Conservation (phyloP, 371 early-diverging fungal genomes). For the Coemansia sp. region DNA sequence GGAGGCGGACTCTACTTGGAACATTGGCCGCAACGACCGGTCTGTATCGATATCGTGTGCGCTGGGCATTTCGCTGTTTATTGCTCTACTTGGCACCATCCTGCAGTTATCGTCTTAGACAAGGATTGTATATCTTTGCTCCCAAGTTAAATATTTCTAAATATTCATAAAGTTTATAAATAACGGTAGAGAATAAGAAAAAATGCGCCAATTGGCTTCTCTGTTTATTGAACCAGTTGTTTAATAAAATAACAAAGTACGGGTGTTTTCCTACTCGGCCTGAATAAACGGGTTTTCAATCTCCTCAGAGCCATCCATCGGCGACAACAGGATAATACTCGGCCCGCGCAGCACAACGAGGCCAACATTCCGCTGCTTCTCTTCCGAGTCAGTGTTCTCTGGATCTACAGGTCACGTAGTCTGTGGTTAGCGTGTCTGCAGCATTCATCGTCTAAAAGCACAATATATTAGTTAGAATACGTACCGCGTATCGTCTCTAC, state of each 20-base stretch:
- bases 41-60: constrained; percentile 19
- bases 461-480: not conserved
- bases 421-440: not conserved
- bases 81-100: constrained; percentile 33
- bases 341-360: constrained; percentile 90
- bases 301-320: constrained; percentile 86
- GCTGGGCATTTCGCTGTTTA: constrained; percentile 12
- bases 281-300: constrained; percentile 87
- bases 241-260: not conserved
- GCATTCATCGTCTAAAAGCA: not conserved
- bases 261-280: constrained; percentile 23
- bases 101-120: constrained; percentile 15
- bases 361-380: constrained; percentile 73
- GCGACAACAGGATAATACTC: constrained; percentile 84
- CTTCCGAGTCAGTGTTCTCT: constrained; percentile 62
- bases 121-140: not conserved
- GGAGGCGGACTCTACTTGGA: constrained; percentile 31
- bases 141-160: too few species aligned
- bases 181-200: not conserved
- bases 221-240: not conserved
- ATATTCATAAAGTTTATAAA: too few species aligned
- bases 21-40: constrained; percentile 25
- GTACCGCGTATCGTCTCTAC: constrained; percentile 76
- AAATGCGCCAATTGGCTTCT: not conserved
- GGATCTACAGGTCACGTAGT: constrained; percentile 55